Base-by-base conservation (phyloP, 495 filamentous ascomycete genomes). In the Aspergillus egyptiacus region DNA sequence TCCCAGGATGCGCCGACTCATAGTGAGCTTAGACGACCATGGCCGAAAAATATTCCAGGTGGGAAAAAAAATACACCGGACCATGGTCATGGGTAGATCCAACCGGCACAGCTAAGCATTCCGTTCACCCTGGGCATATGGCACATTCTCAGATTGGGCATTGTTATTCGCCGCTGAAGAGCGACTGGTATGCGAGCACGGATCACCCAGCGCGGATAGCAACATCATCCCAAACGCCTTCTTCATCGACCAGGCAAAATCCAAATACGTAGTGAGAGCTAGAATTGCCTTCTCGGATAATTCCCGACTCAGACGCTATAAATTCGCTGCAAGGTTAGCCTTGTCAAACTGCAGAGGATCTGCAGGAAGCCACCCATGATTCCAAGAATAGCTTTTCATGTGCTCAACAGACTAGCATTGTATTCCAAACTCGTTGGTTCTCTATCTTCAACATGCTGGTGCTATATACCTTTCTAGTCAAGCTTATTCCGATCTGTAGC, bases 401-500 rank as follows among this genome's bases (percentile, higher is more conserved):
- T 8, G 15, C 2, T 10, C 11, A 41, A 17, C 14, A 23, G 2
- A 19, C n/a, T n/a, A 23, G 14, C 6, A 22, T n/a, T 20, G 6
- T 6, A 13, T 33, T 33, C 15, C 28, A 31, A 28, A 44, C 24
- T 44, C 7, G 17, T 32, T 44, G 18, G 2, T 44, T 44, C 28
- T 44, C 18, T 44, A 44, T 35, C 18, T 43, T 15, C 17, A 50
- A 25, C 22, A 34, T 24, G 41, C n/a, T 33, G 4, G 49, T 20
- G 46, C 25, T 45, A 52, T 22, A 17, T 49, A 46, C 40, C 6
- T 24, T 6, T 39, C 42, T 41, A 65, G 38, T 65, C 62, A 6
- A 43, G 36, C 20, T 65, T 65, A 42, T 60, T 48, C 18, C 55
- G 55, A 4, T 51, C 50, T 7, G 59, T 53, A 20, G 58, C 45